Base-by-base conservation (phyloP, 2,329 filamentous ascomycete genomes). In the Monosporascus ibericus region DNA sequence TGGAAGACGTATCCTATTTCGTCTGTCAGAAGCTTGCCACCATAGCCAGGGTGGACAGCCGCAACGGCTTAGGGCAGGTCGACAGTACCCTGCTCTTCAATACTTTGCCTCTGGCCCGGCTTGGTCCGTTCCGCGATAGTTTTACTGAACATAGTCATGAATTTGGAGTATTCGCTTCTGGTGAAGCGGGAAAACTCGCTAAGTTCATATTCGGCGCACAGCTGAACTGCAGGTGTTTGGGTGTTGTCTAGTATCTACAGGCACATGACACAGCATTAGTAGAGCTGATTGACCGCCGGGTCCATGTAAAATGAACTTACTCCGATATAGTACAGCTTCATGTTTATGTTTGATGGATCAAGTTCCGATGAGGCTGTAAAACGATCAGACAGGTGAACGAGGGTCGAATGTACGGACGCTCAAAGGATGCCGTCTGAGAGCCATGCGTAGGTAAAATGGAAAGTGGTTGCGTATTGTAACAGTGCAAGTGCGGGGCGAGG, bases 291-390 rank as follows among this genome's bases (percentile, higher is more conserved):
- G 64, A 53, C 53, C 61, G 61, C 65, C 60, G 57, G 48, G 54
- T 56, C 55, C 36, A 48, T 52, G 50, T 54, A 54, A 48, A 55
- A 58, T 56, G 57, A 56, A 68, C 85, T 59, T 85, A 94, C 90
- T 64, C 89, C 90, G 68, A 95, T 90, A 73, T 94, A 94, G 72
- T 88, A 80, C 71, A 94, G 76, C 83, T 92, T 92, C 89, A 92
- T 92, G 68, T 64, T 85, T n/a, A 40, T 20, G 17, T 9, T 11
- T 34, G 30, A 14, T 14, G 11, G 30, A 11, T 34, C 5, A 9
- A 34, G 30, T 34, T 34, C 30, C 11, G 30, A 34, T 34, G 30
- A 34, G 11, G 30, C 4, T 34, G 30, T 5, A 14, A 34, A 30
- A 34, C 30, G 5, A 14, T 34, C 30, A 34, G 30, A 34, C 11